Base-by-base conservation (phyloP, 2,329 filamentous ascomycete genomes). In the Tympanopsis confertula region DNA sequence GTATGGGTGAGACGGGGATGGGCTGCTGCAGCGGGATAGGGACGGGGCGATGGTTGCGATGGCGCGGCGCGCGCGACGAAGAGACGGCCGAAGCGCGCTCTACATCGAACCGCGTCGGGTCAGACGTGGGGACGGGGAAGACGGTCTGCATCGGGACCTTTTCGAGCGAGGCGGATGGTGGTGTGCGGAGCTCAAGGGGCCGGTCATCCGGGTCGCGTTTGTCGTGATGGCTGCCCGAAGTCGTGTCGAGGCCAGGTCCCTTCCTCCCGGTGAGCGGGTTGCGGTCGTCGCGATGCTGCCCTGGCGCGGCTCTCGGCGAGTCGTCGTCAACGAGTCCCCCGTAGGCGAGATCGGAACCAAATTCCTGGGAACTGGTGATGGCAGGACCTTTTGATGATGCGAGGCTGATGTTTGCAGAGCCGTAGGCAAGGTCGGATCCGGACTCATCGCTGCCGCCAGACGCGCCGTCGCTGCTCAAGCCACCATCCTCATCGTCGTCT, bases 11-110 rank as follows among this genome's bases (percentile, higher is more conserved):
- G 41, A 85, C 71, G 2, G 88, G 88, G 47, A 87, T 81, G 2
- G 88, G 88, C 48, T 94, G 86, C 53, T 91, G 82, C n/a, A 95
- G 66, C 10, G 79, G 77, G 20, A 86, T 69, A 0, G 74, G 66
- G 4, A 64, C 74, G 4, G 78, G 72, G 30, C 73, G 67, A 13
- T 57, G 52, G 14, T 55, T 59, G 17, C 59, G 54, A 3, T 63
- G 52, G 5, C 62, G 50, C 32, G 63, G 58, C 39, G 59, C 55
- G 26, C 54, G 56, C 35, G 56, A 56, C 40, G 55, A 52, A 13
- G 65, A 64, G 13, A 65, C 53, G n/a, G 65, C 51, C 26, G 74
- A 72, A 17, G 60, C 63, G 20, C 66, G 64, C 19, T 57, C 61
- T 36, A 67, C 71, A 44, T 85, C 78, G 46, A 80, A 80, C 19